Evolutionary conservation across 495 filamentous ascomycete genomes (phyloP).

Genomic region (Evernia prunastri): DNA sequence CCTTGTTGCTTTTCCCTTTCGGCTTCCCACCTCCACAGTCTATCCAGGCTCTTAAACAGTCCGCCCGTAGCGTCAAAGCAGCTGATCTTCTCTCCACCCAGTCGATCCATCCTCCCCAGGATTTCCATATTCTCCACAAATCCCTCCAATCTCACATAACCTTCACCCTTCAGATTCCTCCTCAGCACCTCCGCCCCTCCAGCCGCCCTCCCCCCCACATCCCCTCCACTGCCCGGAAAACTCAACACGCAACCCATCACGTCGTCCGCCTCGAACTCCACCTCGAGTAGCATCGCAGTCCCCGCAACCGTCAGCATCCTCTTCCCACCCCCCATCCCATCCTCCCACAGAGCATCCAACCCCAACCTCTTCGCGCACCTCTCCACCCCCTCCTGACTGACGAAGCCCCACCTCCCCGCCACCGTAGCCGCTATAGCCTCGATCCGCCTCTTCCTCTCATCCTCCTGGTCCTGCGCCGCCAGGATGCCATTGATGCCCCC

Average conservation of each 20-base stretch:
- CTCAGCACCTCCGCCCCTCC: slow-evolving; percentile 48
- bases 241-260: slow-evolving; percentile 42
- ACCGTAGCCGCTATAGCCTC: slow-evolving; percentile 40
- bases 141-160: slow-evolving; percentile 44
- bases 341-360: slow-evolving; percentile 69
- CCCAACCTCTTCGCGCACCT: slow-evolving; percentile 64
- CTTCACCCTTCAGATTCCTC: slow-evolving; percentile 41
- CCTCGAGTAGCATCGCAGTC: slow-evolving; percentile 48
- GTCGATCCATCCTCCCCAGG: slow-evolving; percentile 68
- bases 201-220: slow-evolving; percentile 38
- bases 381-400: slow-evolving; percentile 78
- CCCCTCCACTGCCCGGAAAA: slow-evolving; percentile 41
- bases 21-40: slow-evolving; percentile 60
- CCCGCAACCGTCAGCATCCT: slow-evolving; percentile 67
- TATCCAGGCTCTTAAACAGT: slow-evolving; percentile 58
- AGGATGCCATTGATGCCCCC: slow-evolving; percentile 11
- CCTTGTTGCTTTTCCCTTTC: slow-evolving; percentile 49
- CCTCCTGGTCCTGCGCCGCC: slow-evolving; percentile 35
- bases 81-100: slow-evolving; percentile 71
- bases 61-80: slow-evolving; percentile 86
- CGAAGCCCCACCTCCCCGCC: slow-evolving; percentile 42
- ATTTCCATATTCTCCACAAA: slow-evolving; percentile 79
- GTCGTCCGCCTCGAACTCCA: slow-evolving; percentile 41
- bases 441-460: slow-evolving; percentile 50
- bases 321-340: slow-evolving; percentile 38